A percentile compares a stretch with the other conserved stretches of the same genome.
phyloP scores from a whole-genome alignment of 2,329 filamentous ascomycete genomes.

The Aspergillus ustus region DNA sequence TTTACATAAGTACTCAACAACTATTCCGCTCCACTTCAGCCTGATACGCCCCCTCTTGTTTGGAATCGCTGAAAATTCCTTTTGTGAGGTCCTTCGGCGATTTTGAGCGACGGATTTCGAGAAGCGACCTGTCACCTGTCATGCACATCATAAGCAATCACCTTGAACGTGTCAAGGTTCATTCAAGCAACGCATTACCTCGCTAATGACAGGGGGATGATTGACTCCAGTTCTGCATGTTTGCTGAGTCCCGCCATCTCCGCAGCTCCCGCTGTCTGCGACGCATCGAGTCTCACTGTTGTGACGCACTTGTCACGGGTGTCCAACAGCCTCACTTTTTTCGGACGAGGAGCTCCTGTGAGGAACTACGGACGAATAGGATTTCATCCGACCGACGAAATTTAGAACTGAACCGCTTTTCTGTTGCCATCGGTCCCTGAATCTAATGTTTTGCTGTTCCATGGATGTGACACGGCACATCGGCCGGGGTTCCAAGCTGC shows the following conservation, averaged over 20 bases:
- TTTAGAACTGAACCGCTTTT: neutral
- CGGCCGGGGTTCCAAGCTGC: constrained; percentile 21
- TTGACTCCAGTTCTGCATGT: constrained; percentile 3
- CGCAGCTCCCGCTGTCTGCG: neutral
- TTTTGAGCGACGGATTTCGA: constrained; percentile 1
- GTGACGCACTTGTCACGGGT: constrained; percentile 7
- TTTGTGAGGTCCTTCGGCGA: neutral
- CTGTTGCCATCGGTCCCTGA: constrained; percentile 19
- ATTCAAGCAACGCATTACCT: neutral
- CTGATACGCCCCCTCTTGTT: neutral
- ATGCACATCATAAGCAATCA: constrained; percentile 16
- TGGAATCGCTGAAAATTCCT: neutral
- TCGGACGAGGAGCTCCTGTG: constrained; percentile 20
- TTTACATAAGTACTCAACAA: neutral
- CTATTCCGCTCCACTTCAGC: neutral
- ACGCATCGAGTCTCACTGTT: constrained; percentile 8
- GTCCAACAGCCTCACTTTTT: constrained; percentile 27
- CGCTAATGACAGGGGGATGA: neutral
- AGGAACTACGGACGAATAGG: constrained; percentile 24
- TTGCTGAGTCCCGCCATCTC: constrained; percentile 1
- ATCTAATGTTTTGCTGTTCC: constrained; percentile 17
- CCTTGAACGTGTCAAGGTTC: constrained; percentile 6
- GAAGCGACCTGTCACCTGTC: constrained; percentile 24
- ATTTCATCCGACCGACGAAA: constrained; percentile 23
- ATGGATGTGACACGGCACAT: constrained; percentile 26